Percentiles rank a stretch among this genome's conserved stretches.
These are phyloP conservation scores for Cardamine chenopodiifolia DNA, from an alignment of 345 rosid species.

Conservation along the genomic window DNA sequence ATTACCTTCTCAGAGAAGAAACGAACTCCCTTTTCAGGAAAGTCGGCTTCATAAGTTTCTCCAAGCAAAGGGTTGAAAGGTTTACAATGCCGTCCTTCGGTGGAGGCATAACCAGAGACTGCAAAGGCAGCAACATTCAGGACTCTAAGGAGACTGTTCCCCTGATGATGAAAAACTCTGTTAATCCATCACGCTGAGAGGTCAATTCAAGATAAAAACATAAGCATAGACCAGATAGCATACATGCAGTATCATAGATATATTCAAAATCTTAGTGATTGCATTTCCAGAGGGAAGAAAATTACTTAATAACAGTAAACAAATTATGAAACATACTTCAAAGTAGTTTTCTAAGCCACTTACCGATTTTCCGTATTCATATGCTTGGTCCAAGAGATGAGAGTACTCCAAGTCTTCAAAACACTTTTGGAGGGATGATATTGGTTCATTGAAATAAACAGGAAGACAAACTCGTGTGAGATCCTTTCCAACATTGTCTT, in stretches of 20 bases:
- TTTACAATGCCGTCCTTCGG: slow-evolving; percentile 93
- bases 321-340: slow-evolving; percentile 29
- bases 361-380: slow-evolving; percentile 78
- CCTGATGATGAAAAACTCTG: slow-evolving; percentile 54
- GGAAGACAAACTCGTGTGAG: slow-evolving; percentile 97
- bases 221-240: slow-evolving; percentile 31
- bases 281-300: slow-evolving; percentile 20
- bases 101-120: slow-evolving; percentile 92
- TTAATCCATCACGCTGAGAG: slow-evolving; percentile 33
- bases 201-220: slow-evolving; percentile 1
- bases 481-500: slow-evolving; percentile 99
- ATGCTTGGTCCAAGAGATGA: slow-evolving; percentile 84
- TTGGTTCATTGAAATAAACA: slow-evolving; percentile 96
- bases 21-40: slow-evolving; percentile 85
- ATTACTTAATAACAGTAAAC: not conserved
- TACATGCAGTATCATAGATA: slow-evolving; percentile 61
- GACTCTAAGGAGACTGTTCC: slow-evolving; percentile 70
- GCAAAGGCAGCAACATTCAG: slow-evolving; percentile 95
- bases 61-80: slow-evolving; percentile 97
- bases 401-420: slow-evolving; percentile 97
- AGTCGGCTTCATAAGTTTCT: slow-evolving; percentile 97
- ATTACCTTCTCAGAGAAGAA: slow-evolving; percentile 97
- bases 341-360: slow-evolving; percentile 39
- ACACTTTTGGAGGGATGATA: slow-evolving; percentile 97
- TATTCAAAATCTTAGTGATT: not conserved